Evolutionary conservation across 495 filamentous ascomycete genomes (phyloP).

Genomic region (Margaritispora aquatica): DNA sequence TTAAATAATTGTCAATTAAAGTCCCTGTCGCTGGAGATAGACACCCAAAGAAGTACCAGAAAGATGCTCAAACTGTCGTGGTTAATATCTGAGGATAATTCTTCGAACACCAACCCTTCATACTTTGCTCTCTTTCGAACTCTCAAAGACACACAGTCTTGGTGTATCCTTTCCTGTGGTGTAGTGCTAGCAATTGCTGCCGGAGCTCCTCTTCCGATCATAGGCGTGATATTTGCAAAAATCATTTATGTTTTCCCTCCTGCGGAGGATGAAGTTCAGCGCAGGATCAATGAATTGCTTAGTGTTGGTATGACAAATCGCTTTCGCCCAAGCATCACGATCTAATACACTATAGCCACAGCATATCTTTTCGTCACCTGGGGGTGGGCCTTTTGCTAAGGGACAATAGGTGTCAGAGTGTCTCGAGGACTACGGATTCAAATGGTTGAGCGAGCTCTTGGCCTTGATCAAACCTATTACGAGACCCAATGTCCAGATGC

Average conservation of each 20-base stretch:
- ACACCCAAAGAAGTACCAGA: too few relatives aligned
- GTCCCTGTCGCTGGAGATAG: too few relatives aligned
- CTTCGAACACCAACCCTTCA: conserved; percentile 5
- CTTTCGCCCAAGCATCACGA: conserved; percentile 8
- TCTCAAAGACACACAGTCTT: conserved; percentile 17
- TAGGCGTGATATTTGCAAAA: conserved; percentile 62
- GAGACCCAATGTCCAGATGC: too few relatives aligned
- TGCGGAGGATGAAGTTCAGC: conserved; percentile 29
- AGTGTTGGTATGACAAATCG: conserved; percentile 25
- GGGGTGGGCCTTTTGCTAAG: conserved; percentile 51
- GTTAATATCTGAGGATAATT: too few relatives aligned
- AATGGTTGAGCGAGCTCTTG: too few relatives aligned
- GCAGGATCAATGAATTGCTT: conserved; percentile 7
- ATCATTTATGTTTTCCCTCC: conserved; percentile 60
- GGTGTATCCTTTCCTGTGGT: conserved; percentile 41
- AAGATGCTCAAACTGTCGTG: too few relatives aligned
- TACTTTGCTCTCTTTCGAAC: conserved; percentile 20
- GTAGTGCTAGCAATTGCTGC: conserved; percentile 50
- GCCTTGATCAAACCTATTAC: too few relatives aligned
- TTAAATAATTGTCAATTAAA: too few relatives aligned
- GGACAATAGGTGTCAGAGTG: conserved; percentile 53
- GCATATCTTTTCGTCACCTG: conserved; percentile 59
- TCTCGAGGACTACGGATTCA: too few relatives aligned
- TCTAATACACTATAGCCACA: conserved; percentile 36
- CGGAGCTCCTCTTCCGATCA: conserved; percentile 61